A percentile compares a stretch with the other conserved stretches of the same genome.
These are phyloP conservation scores for Metschnikowia santaceciliae DNA, from an alignment of 805 yeast genomes.

Conservation along the genomic window DNA sequence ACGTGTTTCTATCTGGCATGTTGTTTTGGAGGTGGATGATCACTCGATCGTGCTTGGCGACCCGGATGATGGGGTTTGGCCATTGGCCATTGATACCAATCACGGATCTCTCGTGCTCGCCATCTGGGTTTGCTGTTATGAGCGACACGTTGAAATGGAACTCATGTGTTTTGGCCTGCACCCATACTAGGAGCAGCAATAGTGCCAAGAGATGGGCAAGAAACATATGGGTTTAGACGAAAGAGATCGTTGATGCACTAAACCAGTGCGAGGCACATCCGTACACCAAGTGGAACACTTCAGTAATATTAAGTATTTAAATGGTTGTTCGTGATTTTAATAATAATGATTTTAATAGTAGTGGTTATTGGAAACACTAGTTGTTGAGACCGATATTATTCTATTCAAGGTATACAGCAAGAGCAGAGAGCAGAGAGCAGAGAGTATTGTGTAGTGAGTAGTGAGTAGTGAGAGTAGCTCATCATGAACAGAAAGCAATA, in stretches of 20 bases:
- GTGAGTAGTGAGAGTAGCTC: no score
- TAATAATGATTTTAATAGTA: no score
- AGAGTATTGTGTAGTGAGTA: no score
- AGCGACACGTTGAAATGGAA: conserved; percentile 37
- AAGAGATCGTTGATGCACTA: not conserved
- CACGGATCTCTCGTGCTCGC: conserved; percentile 44
- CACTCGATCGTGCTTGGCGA: conserved; percentile 39
- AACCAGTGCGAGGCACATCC: not conserved
- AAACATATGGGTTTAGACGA: not conserved
- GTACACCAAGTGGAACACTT: not conserved
- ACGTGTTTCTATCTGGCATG: conserved; percentile 32
- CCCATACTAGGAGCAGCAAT: conserved; percentile 5
- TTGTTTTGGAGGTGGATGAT: conserved; percentile 32
- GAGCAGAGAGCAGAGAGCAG: no score
- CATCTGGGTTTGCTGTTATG: conserved; percentile 54
- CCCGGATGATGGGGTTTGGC: conserved; percentile 42
- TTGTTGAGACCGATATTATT: no score
- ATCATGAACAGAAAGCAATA: no score
- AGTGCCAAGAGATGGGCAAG: conserved; percentile 1
- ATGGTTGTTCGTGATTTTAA: no score
- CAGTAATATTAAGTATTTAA: no score
- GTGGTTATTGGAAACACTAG: no score
- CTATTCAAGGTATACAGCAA: no score
- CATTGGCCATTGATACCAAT: conserved; percentile 54
- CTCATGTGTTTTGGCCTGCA: conserved; percentile 26